Percentiles rank a stretch among this genome's conserved stretches.
Evolutionary conservation across 1,284 basidiomycete species (phyloP).

Genomic region (Inonotus hispidus): DNA sequence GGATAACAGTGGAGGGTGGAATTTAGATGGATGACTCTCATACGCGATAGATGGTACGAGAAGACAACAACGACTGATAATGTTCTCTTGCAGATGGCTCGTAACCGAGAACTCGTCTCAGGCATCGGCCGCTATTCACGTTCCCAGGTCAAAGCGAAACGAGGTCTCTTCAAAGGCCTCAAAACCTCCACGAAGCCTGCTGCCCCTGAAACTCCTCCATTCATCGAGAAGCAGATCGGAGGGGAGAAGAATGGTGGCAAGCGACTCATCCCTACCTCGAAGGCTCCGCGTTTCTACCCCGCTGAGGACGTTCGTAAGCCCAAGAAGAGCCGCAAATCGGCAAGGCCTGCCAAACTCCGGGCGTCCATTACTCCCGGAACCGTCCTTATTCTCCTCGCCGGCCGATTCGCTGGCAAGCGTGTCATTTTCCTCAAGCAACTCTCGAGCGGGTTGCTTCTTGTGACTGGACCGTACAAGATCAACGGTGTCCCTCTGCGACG

Average conservation of each 20-base stretch:
- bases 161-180: conserved; percentile 72
- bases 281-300: conserved; percentile 95
- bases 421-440: conserved; percentile 99
- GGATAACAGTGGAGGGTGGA: neutral
- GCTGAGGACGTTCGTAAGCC: conserved; percentile 90
- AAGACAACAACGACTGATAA: conserved; percentile 17
- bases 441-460: conserved; percentile 87
- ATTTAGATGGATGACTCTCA: neutral
- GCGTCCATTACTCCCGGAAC: conserved; percentile 91
- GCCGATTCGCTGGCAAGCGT: conserved; percentile 97
- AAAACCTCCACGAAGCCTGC: conserved; percentile 74
- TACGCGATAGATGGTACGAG: conserved; percentile 15
- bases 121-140: conserved; percentile 82
- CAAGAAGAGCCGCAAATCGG: conserved; percentile 89
- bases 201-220: conserved; percentile 49
- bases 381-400: conserved; percentile 94
- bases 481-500: conserved; percentile 98
- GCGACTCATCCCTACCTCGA: conserved; percentile 79
- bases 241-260: conserved; percentile 91
- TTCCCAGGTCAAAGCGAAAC: conserved; percentile 76
- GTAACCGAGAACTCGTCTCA: conserved; percentile 82
- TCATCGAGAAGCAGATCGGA: conserved; percentile 80
- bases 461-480: conserved; percentile 97
- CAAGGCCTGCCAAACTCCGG: conserved; percentile 76
- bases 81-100: conserved; percentile 70